Conservation (phyloP, 768 basidiomycete species). For the Lyophyllum semitale region DNA sequence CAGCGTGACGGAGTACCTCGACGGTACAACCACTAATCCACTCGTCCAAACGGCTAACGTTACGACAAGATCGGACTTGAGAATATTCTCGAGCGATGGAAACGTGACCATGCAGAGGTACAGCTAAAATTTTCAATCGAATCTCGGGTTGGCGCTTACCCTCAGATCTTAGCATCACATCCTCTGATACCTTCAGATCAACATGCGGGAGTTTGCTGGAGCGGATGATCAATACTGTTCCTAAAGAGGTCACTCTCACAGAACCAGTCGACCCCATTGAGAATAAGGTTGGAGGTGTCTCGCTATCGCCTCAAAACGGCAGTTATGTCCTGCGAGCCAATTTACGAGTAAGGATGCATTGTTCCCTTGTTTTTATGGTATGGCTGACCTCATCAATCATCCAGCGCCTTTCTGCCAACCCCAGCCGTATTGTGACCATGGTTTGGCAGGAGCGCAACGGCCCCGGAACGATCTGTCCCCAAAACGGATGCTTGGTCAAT, state of each 20-base stretch:
- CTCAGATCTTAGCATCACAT: background rate
- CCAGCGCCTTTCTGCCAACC: background rate
- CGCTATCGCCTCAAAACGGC: background rate
- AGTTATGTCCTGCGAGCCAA: background rate
- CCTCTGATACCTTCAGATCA: background rate
- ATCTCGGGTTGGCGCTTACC: background rate
- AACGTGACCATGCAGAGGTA: background rate
- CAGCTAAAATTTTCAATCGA: background rate
- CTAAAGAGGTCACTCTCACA: background rate
- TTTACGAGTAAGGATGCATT: background rate
- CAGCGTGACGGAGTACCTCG: background rate
- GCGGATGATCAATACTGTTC: conserved; percentile 1
- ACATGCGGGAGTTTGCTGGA: background rate
- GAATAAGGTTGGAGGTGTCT: background rate
- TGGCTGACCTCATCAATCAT: background rate
- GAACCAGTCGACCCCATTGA: background rate
- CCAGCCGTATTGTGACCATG: background rate
- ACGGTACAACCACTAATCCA: background rate
- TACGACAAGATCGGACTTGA: background rate
- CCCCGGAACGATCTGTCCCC: background rate
- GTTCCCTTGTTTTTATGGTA: too few species aligned
- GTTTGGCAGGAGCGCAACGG: background rate
- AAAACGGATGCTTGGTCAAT: background rate
- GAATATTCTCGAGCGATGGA: background rate
- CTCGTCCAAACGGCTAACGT: background rate